Evolutionary conservation across 2,329 filamentous ascomycete genomes (phyloP).

Genomic region (Zasmidium cellare): DNA sequence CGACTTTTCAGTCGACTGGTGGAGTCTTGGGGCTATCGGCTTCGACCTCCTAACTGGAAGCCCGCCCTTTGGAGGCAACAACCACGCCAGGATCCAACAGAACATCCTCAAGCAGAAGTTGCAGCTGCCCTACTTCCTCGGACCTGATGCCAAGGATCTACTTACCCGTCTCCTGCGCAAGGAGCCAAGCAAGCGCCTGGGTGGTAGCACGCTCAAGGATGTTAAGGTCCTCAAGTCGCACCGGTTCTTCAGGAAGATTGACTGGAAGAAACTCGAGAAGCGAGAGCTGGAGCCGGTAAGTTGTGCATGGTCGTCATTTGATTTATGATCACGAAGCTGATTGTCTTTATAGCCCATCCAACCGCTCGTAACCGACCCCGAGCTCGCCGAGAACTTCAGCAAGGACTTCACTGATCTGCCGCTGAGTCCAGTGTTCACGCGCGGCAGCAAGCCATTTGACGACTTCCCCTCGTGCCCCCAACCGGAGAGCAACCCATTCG

Average conservation of each 20-base stretch:
- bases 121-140: constrained; percentile 82
- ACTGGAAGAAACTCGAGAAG: constrained; percentile 84
- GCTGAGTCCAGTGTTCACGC: constrained; percentile 67
- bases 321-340: constrained; percentile 8
- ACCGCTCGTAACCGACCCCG: constrained; percentile 91
- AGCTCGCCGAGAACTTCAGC: constrained; percentile 94
- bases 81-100: constrained; percentile 92
- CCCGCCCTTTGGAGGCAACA: constrained; percentile 86
- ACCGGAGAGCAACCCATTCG: constrained; percentile 49
- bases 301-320: background rate
- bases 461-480: constrained; percentile 18
- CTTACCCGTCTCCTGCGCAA: constrained; percentile 87
- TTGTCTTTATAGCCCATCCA: constrained; percentile 64
- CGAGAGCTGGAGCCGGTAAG: constrained; percentile 71
- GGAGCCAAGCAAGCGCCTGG: constrained; percentile 86
- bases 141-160: constrained; percentile 89
- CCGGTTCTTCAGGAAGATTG: constrained; percentile 93
- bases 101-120: constrained; percentile 95
- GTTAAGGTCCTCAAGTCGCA: constrained; percentile 83
- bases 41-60: constrained; percentile 91
- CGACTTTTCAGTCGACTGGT: constrained; percentile 96
- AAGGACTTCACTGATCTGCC: constrained; percentile 86
- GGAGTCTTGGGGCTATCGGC: constrained; percentile 91
- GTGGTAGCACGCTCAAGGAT: constrained; percentile 85
- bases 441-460: constrained; percentile 25